Percentiles rank a stretch among this genome's conserved stretches.
Evolutionary conservation across 371 early-diverging fungal genomes (phyloP).

Genomic region (Rhizomucor pusillus): DNA sequence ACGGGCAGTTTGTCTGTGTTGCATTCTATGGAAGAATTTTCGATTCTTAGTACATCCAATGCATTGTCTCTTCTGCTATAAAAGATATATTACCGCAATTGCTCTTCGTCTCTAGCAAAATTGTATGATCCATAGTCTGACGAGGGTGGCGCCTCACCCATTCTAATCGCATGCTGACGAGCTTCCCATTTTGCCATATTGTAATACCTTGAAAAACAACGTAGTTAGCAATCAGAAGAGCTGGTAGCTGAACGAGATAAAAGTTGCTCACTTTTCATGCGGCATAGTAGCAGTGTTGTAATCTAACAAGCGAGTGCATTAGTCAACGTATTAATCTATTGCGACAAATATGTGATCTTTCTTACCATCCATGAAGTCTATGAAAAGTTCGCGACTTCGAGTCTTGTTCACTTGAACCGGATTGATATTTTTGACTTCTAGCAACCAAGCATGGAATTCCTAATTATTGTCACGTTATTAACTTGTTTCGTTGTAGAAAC

Average conservation of each 20-base stretch:
- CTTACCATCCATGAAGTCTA: slow-evolving; percentile 67
- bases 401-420: slow-evolving; percentile 53
- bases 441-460: slow-evolving; percentile 76
- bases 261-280: slow-evolving; percentile 63
- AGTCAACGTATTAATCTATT: neutral
- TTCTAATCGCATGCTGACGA: slow-evolving; percentile 53
- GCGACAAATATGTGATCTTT: neutral
- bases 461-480: slow-evolving; percentile 13
- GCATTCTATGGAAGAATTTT: slow-evolving; percentile 5
- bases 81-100: slow-evolving; percentile 32
- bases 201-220: slow-evolving; percentile 44
- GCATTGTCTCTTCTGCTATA: neutral
- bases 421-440: slow-evolving; percentile 65
- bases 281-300: slow-evolving; percentile 78
- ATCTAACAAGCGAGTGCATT: slow-evolving; percentile 27
- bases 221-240: no score
- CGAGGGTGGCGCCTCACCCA: slow-evolving; percentile 43
- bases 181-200: slow-evolving; percentile 57
- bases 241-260: no score
- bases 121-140: slow-evolving; percentile 9
- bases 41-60: neutral
- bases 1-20: slow-evolving; percentile 18
- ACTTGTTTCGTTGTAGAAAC: no score
- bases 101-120: slow-evolving; percentile 50
- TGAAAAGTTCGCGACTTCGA: slow-evolving; percentile 62